Evolutionary conservation across 1,284 basidiomycete species (phyloP).

Genomic region (Sanghuangporus baumii): DNA sequence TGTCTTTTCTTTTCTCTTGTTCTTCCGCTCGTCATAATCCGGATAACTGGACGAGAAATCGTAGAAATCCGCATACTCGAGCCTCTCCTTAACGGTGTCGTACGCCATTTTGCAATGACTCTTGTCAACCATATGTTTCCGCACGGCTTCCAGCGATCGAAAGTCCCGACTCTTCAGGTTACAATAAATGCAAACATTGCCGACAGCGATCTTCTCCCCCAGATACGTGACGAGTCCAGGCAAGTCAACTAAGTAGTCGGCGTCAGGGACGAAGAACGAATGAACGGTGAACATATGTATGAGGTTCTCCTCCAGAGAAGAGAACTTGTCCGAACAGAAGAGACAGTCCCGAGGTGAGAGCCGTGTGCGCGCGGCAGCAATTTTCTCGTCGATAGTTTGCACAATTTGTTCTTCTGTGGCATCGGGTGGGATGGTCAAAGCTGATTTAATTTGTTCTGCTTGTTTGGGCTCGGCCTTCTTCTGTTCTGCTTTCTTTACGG

Average conservation of each 20-base stretch:
- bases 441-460: constrained; percentile 14
- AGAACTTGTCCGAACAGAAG: constrained; percentile 67
- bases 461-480: background rate
- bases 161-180: constrained; percentile 76
- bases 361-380: constrained; percentile 67
- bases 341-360: constrained; percentile 72
- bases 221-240: constrained; percentile 82
- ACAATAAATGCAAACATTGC: constrained; percentile 92
- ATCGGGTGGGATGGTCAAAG: constrained; percentile 36
- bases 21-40: constrained; percentile 35
- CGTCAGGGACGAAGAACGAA: constrained; percentile 96
- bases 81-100: constrained; percentile 71
- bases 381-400: constrained; percentile 65
- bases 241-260: constrained; percentile 84
- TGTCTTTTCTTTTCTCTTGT: constrained; percentile 26
- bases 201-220: constrained; percentile 90
- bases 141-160: constrained; percentile 74
- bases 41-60: constrained; percentile 85
- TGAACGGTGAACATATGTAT: constrained; percentile 85
- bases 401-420: constrained; percentile 48
- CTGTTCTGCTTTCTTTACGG: background rate
- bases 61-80: constrained; percentile 92
- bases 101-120: constrained; percentile 96
- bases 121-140: constrained; percentile 94
- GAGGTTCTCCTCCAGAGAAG: constrained; percentile 63